Base-by-base conservation (phyloP, 192 early-diverging fungal species). In the Coemansia sp. region DNA sequence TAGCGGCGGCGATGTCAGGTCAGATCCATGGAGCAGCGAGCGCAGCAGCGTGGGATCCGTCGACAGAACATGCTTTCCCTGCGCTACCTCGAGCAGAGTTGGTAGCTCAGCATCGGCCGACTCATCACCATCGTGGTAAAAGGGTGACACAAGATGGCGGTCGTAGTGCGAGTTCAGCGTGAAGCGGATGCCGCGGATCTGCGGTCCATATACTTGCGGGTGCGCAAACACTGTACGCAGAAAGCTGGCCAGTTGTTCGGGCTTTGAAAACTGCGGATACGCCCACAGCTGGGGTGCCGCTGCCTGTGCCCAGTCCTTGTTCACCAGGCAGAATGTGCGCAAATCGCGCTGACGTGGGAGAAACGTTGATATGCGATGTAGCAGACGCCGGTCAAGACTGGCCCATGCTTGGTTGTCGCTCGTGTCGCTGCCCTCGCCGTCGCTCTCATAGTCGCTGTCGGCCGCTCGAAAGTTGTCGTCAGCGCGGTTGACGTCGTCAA, bases 81-180 rank as follows among this genome's bases (percentile, higher is more conserved):
- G 58, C 3, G 70, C 76, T 6, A 78, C 2, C 57, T 72, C 76
- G n/a, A 72, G 47, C 27, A 78, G 51, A 5, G 76, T 72, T 10
- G 76, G 58, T 32, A 72, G 66, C 70, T 78, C 76, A 39, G 65
- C 51, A 24, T 71, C 70, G 23, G 45, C 45, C 19, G 59, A 43
- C 55, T 47, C 62, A 17, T 51, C 52, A 58, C 60, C 69, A 50
- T 49, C 59, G 56, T 69, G 65, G 47, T 61, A 64, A 19, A 37
- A 56, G 0, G 66, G 58, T 17, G 70, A 65, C 1, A 27, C 10
- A 41, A 78, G 63, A 45, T 78, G 76, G 19, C 60, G 70, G 63
- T 72, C 76, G 62, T 72, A 78, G 56, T 78, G 76, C 48, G 76
- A 72, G 29, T 41, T 53, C 39, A 78, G 60, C 59, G 76, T 78